phyloP scores from a whole-genome alignment of 2,329 filamentous ascomycete genomes.

The Albophoma yamanashiensis region DNA sequence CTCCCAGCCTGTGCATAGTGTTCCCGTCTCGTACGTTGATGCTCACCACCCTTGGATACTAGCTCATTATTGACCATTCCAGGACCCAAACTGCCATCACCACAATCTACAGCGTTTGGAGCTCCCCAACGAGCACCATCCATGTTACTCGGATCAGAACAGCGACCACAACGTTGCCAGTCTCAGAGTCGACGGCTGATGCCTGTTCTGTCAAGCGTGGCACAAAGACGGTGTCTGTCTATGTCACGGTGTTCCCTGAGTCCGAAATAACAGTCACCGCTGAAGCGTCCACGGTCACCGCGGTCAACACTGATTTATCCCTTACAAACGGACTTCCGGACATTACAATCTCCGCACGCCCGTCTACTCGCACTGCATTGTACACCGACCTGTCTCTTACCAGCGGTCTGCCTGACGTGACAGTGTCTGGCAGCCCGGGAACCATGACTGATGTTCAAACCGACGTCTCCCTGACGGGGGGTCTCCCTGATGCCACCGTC shows the following conservation, averaged over 20 bases:
- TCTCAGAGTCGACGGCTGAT: background rate
- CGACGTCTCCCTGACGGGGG: constrained; percentile 15
- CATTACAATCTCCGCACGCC: constrained; percentile 16
- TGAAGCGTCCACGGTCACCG: constrained; percentile 4
- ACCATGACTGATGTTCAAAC: constrained; percentile 20
- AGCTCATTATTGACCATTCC: constrained; percentile 2
- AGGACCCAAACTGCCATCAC: constrained; percentile 22
- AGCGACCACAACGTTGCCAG: constrained; percentile 5
- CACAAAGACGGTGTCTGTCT: constrained; percentile 13
- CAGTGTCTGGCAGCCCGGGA: constrained; percentile 15
- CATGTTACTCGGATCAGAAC: constrained; percentile 10
- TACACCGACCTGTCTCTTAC: constrained; percentile 12
- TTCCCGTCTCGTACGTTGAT: constrained; percentile 23
- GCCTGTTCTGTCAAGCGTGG: constrained; percentile 7
- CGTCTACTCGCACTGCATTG: constrained; percentile 11
- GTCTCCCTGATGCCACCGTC: constrained; percentile 20
- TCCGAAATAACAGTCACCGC: constrained; percentile 15
- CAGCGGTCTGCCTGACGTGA: constrained; percentile 13
- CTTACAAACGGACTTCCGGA: constrained; percentile 11
- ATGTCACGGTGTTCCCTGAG: constrained; percentile 9
- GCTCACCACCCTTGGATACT: background rate
- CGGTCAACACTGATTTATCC: constrained; percentile 1
- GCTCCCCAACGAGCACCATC: constrained; percentile 4
- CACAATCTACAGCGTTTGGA: constrained; percentile 21
- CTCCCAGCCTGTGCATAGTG: constrained; percentile 6